Conservation (phyloP, 2,329 filamentous ascomycete genomes). For the Neonectria ditissima region DNA sequence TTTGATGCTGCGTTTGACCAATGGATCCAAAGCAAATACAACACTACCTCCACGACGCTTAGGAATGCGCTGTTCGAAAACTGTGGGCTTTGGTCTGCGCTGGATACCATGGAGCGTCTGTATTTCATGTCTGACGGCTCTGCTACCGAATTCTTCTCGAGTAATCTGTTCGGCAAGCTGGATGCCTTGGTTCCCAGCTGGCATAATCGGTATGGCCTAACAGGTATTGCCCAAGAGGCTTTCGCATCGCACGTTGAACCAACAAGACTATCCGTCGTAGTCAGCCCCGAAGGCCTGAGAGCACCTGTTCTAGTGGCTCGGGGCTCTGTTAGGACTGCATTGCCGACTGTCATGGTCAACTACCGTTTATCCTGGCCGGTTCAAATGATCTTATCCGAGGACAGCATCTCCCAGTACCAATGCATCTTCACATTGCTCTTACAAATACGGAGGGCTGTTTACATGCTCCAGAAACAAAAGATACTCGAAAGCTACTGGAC, state of each 20-base stretch:
- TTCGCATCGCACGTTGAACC: slow-evolving; percentile 71
- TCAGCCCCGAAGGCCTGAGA: slow-evolving; percentile 55
- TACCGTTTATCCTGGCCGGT: slow-evolving; percentile 77
- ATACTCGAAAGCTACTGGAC: slow-evolving; percentile 56
- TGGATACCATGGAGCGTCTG: slow-evolving; percentile 76
- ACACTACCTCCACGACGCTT: slow-evolving; percentile 74
- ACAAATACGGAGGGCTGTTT: slow-evolving; percentile 79
- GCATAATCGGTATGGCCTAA: slow-evolving; percentile 86
- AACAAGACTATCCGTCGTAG: slow-evolving; percentile 72
- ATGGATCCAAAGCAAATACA: slow-evolving; percentile 84
- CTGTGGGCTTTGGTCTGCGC: slow-evolving; percentile 73
- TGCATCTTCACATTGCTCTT: slow-evolving; percentile 80
- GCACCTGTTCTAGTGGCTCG: slow-evolving; percentile 60
- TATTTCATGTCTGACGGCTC: slow-evolving; percentile 84
- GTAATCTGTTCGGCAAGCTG: slow-evolving; percentile 79
- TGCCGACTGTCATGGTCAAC: slow-evolving; percentile 73
- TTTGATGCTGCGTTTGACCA: slow-evolving; percentile 77
- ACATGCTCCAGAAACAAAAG: slow-evolving; percentile 70
- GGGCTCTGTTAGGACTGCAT: slow-evolving; percentile 66
- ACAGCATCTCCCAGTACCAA: slow-evolving; percentile 75
- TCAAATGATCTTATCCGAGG: slow-evolving; percentile 78
- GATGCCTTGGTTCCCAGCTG: slow-evolving; percentile 71
- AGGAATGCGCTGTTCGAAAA: slow-evolving; percentile 74
- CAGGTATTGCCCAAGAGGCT: slow-evolving; percentile 79
- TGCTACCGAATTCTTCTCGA: slow-evolving; percentile 73